Evolutionary conservation across 2,329 filamentous ascomycete species (phyloP).

Genomic region (Coniochaeta sp.): DNA sequence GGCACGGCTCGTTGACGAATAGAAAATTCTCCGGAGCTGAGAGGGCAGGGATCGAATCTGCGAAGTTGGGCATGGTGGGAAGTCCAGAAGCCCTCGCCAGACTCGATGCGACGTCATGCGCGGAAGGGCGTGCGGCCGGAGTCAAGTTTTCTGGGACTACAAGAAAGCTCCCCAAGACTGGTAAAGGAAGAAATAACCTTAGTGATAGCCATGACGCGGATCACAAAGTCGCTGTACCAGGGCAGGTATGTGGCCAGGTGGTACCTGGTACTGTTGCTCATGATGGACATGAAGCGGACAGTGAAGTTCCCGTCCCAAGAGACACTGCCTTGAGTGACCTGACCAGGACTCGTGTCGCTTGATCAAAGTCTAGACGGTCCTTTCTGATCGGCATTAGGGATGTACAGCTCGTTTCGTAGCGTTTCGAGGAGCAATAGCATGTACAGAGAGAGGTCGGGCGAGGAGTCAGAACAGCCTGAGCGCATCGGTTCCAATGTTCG

Average conservation of each 20-base stretch:
- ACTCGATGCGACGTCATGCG: slow-evolving; percentile 13
- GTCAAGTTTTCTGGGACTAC: slow-evolving; percentile 4
- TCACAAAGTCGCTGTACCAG: neutral
- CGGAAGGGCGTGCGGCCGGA: slow-evolving; percentile 17
- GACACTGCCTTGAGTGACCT: neutral
- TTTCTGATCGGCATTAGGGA: slow-evolving; percentile 21
- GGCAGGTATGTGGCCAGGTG: neutral
- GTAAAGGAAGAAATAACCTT: slow-evolving; percentile 11
- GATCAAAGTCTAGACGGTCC: slow-evolving; percentile 1
- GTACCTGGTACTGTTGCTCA: neutral
- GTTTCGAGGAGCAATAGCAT: slow-evolving; percentile 17
- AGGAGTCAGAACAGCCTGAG: neutral
- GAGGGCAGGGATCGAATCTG: slow-evolving; percentile 4
- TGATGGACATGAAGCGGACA: neutral
- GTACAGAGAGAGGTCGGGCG: neutral
- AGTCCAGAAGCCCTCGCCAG: slow-evolving; percentile 7
- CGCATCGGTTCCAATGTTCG: neutral
- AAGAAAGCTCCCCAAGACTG: neutral
- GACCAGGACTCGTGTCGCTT: neutral
- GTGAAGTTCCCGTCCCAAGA: neutral
- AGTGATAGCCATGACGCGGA: slow-evolving; percentile 8
- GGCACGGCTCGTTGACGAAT: neutral
- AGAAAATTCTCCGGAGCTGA: neutral
- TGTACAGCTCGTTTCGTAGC: slow-evolving; percentile 17
- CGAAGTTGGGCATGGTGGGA: slow-evolving; percentile 2